Evolutionary conservation across 768 basidiomycete species (phyloP).

Genomic region (Lepiota brunneoincarnata): DNA sequence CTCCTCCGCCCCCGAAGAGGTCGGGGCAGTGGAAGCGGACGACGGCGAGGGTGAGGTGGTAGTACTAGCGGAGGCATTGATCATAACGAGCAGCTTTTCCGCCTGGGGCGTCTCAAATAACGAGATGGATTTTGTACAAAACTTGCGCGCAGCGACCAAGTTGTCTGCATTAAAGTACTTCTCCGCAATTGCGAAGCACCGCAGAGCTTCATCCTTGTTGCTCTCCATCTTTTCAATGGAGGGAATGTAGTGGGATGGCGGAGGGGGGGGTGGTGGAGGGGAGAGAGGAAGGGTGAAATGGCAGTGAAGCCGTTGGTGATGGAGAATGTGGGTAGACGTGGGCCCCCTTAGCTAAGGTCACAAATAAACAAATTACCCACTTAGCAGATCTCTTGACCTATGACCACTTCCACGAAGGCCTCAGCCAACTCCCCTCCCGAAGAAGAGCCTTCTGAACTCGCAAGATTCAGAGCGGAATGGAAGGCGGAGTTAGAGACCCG

Average conservation of each 20-base stretch:
- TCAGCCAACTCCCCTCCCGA: conserved; percentile 16
- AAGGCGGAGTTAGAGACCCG: conserved; percentile 55
- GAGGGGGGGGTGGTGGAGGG: conserved; percentile 1
- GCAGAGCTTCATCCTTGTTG: conserved; percentile 88
- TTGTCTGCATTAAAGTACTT: conserved; percentile 73
- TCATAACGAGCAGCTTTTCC: conserved; percentile 56
- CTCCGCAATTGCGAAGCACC: conserved; percentile 78
- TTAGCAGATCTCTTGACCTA: neutral
- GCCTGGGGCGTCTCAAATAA: conserved; percentile 82
- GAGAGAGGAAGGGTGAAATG: conserved; percentile 4
- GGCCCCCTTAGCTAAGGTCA: conserved; percentile 18
- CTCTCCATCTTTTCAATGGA: conserved; percentile 55
- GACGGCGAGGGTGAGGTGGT: conserved; percentile 39
- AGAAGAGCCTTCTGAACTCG: conserved; percentile 60
- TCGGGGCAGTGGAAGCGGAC: conserved; percentile 35
- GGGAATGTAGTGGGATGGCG: neutral
- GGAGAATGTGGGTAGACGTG: conserved; percentile 11
- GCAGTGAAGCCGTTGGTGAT: conserved; percentile 4
- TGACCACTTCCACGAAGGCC: conserved; percentile 2
- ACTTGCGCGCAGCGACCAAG: conserved; percentile 76
- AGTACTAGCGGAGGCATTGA: conserved; percentile 52
- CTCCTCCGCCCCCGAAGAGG: conserved; percentile 52
- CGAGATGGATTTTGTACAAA: conserved; percentile 83
- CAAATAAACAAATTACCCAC: neutral
- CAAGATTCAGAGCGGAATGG: conserved; percentile 72